These are phyloP conservation scores for Talaromyces pinophilus DNA, from an alignment of 2,329 filamentous ascomycete species.

Conservation along the genomic window DNA sequence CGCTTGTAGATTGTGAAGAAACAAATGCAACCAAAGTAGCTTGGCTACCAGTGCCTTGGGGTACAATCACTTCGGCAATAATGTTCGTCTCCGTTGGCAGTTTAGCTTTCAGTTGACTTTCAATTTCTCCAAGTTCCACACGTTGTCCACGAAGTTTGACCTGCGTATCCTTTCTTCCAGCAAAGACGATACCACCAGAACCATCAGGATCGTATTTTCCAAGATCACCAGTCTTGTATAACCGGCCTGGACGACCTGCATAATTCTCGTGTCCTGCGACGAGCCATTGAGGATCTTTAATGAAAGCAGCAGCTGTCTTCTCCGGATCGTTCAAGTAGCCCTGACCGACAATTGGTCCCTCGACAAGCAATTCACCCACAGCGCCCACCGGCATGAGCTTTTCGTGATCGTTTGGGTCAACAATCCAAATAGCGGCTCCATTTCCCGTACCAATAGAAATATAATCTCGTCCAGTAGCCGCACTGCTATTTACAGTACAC, in stretches of 20 bases:
- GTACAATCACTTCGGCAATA: slow-evolving; percentile 41
- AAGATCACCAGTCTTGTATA: slow-evolving; percentile 35
- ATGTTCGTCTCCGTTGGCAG: slow-evolving; percentile 35
- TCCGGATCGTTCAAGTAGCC: slow-evolving; percentile 45
- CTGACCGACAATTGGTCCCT: slow-evolving; percentile 41
- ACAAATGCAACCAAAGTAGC: slow-evolving; percentile 37
- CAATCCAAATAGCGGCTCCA: slow-evolving; percentile 29
- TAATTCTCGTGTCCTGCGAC: slow-evolving; percentile 15
- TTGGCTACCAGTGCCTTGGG: slow-evolving; percentile 33
- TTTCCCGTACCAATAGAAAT: slow-evolving; percentile 25
- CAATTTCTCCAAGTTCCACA: slow-evolving; percentile 56
- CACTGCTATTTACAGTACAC: slow-evolving; percentile 26
- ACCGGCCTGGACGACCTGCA: slow-evolving; percentile 1
- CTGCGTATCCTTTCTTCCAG: slow-evolving; percentile 57
- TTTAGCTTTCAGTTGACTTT: slow-evolving; percentile 32
- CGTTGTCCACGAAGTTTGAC: slow-evolving; percentile 64
- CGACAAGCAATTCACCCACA: slow-evolving; percentile 45
- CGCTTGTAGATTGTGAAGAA: slow-evolving; percentile 29
- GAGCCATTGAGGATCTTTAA: slow-evolving; percentile 29
- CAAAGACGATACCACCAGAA: slow-evolving; percentile 27
- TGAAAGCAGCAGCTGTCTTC: slow-evolving; percentile 26
- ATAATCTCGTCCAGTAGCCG: slow-evolving; percentile 16
- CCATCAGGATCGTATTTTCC: slow-evolving; percentile 29
- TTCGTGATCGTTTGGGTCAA: slow-evolving; percentile 27
- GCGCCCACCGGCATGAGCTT: slow-evolving; percentile 37